These are phyloP conservation scores for Halophytophthora polymorphica DNA, from an alignment of 352 stramenopile species.

Conservation along the genomic window DNA sequence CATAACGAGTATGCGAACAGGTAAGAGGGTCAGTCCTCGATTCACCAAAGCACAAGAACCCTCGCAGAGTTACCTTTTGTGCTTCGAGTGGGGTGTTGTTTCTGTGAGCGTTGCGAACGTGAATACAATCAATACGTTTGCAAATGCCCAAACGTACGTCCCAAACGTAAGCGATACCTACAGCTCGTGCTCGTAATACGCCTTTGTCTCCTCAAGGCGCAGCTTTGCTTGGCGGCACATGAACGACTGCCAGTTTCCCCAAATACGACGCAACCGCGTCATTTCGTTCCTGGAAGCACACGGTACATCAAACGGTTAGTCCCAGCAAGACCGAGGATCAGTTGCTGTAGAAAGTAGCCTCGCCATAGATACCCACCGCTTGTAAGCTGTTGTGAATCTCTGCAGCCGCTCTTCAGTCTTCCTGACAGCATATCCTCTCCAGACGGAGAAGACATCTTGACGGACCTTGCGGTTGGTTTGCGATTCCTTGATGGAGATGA, in stretches of 20 bases:
- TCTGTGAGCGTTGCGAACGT: conserved; percentile 11
- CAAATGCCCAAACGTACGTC: background rate
- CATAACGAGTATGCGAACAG: background rate
- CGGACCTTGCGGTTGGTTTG: conserved; percentile 44
- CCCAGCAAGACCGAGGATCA: background rate
- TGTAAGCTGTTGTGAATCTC: conserved; percentile 53
- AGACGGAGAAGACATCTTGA: conserved; percentile 50
- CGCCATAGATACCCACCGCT: conserved; percentile 18
- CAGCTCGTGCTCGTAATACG: conserved; percentile 55
- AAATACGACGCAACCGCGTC: conserved; percentile 39
- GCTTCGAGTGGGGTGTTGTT: conserved; percentile 44
- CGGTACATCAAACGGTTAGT: background rate
- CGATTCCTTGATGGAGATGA: conserved; percentile 69
- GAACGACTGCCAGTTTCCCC: conserved; percentile 48
- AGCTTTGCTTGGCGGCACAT: conserved; percentile 51
- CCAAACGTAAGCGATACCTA: conserved; percentile 16
- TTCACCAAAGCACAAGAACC: background rate
- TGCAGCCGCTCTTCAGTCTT: conserved; percentile 59
- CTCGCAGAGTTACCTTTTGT: conserved; percentile 19
- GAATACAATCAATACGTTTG: background rate
- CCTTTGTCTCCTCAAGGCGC: conserved; percentile 48
- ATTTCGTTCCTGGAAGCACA: conserved; percentile 38
- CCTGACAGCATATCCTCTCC: conserved; percentile 49
- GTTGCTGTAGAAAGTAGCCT: background rate
- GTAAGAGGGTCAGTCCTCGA: conserved; percentile 1